Conservation (phyloP, 1,284 basidiomycete species). For the Chondrostereum purpureum region DNA sequence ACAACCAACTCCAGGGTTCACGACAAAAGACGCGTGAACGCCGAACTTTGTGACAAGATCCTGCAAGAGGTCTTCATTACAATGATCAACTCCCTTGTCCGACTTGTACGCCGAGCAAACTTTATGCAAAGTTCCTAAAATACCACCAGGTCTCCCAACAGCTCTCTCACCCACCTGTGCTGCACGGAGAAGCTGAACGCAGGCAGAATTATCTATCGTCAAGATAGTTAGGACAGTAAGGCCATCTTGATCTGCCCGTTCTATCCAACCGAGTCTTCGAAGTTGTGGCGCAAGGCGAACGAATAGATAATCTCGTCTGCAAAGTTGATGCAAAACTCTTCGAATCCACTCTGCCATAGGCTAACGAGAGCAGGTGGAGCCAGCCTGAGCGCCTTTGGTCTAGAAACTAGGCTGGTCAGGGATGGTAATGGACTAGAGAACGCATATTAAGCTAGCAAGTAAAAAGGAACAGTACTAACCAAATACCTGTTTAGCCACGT, state of each 20-base stretch:
- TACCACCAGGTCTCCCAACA: slow-evolving; percentile 69
- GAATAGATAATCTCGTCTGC: slow-evolving; percentile 79
- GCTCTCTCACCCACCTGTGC: slow-evolving; percentile 59
- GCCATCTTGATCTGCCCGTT: slow-evolving; percentile 69
- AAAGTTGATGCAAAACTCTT: slow-evolving; percentile 89
- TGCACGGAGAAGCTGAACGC: slow-evolving; percentile 84
- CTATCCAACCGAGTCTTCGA: slow-evolving; percentile 68
- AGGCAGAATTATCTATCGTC: slow-evolving; percentile 76
- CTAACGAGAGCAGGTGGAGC: slow-evolving; percentile 63
- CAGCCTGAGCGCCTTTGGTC: too few species aligned
- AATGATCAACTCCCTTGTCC: slow-evolving; percentile 67
- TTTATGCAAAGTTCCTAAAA: slow-evolving; percentile 72
- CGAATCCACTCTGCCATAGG: slow-evolving; percentile 76
- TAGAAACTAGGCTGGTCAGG: slow-evolving; percentile 84
- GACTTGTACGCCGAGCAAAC: slow-evolving; percentile 68
- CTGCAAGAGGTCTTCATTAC: slow-evolving; percentile 69
- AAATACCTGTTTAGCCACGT: slow-evolving; percentile 59
- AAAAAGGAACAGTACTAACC: too few species aligned
- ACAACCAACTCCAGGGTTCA: slow-evolving; percentile 56
- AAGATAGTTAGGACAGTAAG: slow-evolving; percentile 61
- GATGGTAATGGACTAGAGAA: too few species aligned
- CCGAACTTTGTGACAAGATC: slow-evolving; percentile 70
- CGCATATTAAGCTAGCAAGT: slow-evolving; percentile 41
- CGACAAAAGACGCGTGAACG: slow-evolving; percentile 74
- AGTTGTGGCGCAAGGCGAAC: slow-evolving; percentile 66